Evolutionary conservation across 805 yeast genomes (phyloP), one percentile per base, ranked within the genome.

Genomic region (Tetrapisispora nanseiensis): DNA sequence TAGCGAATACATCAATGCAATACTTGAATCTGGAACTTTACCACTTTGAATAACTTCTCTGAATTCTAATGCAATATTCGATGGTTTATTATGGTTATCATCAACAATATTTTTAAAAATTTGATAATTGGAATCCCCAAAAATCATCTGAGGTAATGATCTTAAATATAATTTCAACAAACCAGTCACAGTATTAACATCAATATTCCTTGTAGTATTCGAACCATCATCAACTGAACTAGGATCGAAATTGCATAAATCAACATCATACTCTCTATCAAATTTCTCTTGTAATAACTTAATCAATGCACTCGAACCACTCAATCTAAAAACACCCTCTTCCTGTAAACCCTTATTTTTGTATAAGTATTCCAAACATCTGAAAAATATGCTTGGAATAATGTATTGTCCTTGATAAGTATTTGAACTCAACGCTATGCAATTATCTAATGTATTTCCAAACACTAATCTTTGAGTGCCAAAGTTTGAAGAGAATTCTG

Each of bases 301-400:
- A 33, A 85, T 86, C 40, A 80, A 72, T 1, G 86, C 72, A 44
- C 87, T 82, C 32, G 95, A 85, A 4, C 97, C 97, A 61, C 89
- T 84, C 44, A 87, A 67, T 47, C 98, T 71, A 67, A 92, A 92
- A 3, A 90, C 74, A 12, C 98, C 98, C 54, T 87, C 95, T 60
- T 85, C 92, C 47, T 75, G 74, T 16, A 80, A 69, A 0, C 95
- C 95, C 19, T 80, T 76, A 22, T 80, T 73, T 31, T 69, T 71
- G 37, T 72, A 70, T 40, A 90, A 68, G 50, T 72, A 84, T 43
- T 76, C 82, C 28, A 89, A 55, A 55, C 95, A 86, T 46, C 95
- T 66, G 51, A 66, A 82, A n/a, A 86, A 75, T 6, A 90, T 78
- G 33, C 86, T 77, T 1, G 98, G 97, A 18, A 67, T 62, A 8